Conservation (phyloP, 495 filamentous ascomycete genomes). For the Amniculicola lignicola region DNA sequence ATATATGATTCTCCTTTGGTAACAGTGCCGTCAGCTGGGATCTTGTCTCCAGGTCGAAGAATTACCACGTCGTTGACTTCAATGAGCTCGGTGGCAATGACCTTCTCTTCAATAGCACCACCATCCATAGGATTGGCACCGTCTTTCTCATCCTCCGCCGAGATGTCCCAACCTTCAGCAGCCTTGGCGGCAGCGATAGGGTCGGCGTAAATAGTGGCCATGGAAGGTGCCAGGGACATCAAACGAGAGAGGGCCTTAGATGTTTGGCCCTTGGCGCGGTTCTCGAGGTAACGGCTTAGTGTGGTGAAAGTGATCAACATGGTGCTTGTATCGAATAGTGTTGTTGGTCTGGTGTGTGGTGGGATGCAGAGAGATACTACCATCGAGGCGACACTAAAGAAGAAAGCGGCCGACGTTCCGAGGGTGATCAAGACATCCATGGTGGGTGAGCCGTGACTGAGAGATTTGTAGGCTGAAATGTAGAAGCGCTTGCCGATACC, state of each 20-base stretch:
- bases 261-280: slow-evolving; percentile 93
- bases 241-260: slow-evolving; percentile 90
- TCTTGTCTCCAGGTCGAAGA: slow-evolving; percentile 90
- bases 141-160: slow-evolving; percentile 46
- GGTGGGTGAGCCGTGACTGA: slow-evolving; percentile 84
- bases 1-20: slow-evolving; percentile 88
- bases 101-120: slow-evolving; percentile 69
- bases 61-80: slow-evolving; percentile 93
- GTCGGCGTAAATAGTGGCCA: slow-evolving; percentile 97
- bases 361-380: slow-evolving; percentile 65
- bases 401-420: slow-evolving; percentile 95
- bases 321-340: slow-evolving; percentile 94
- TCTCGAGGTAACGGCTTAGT: slow-evolving; percentile 88
- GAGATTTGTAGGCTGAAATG: slow-evolving; percentile 79
- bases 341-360: slow-evolving; percentile 73
- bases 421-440: slow-evolving; percentile 97
- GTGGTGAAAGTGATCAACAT: slow-evolving; percentile 98
- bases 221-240: slow-evolving; percentile 93
- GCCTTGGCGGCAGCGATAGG: slow-evolving; percentile 89
- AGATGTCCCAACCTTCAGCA: slow-evolving; percentile 68
- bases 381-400: slow-evolving; percentile 93
- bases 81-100: slow-evolving; percentile 90
- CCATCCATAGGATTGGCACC: slow-evolving; percentile 40
- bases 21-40: slow-evolving; percentile 87
- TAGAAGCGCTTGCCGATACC: slow-evolving; percentile 95